Conservation (phyloP, 75 land plant species). For the Pinus taeda region DNA sequence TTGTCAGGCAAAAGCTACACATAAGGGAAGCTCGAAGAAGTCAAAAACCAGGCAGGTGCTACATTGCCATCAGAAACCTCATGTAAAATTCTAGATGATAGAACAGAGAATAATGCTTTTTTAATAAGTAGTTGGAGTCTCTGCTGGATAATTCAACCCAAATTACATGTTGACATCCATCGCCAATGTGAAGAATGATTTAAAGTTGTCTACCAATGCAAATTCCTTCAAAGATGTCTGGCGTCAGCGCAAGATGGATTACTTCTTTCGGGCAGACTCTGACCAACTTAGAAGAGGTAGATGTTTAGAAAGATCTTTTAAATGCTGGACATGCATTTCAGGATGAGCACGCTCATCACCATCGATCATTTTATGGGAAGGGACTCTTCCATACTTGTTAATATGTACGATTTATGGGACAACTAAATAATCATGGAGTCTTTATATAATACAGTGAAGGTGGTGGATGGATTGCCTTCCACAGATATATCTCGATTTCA, state of each 20-base stretch:
- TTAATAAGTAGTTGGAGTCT: not conserved
- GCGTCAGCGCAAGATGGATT: not conserved
- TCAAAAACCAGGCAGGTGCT: not conserved
- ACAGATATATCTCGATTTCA: not conserved
- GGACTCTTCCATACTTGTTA: not conserved
- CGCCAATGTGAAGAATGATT: not conserved
- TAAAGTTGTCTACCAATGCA: not conserved
- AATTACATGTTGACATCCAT: not conserved
- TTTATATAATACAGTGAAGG: not conserved
- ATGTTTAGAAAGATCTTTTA: not conserved
- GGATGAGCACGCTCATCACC: not conserved
- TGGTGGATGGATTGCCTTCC: not conserved
- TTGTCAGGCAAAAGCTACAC: not conserved
- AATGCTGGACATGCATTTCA: not conserved
- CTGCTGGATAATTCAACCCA: not conserved
- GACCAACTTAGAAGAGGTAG: not conserved
- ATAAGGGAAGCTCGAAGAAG: not conserved
- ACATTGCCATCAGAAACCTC: not conserved
- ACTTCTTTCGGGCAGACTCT: not conserved
- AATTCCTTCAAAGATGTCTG: not conserved
- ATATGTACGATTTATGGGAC: not conserved
- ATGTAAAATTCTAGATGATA: not conserved
- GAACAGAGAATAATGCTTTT: not conserved
- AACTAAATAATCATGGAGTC: not conserved
- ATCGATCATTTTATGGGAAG: not conserved